Evolutionary conservation across 805 yeast genomes (phyloP).

Genomic region (Pichia paraexigua): DNA sequence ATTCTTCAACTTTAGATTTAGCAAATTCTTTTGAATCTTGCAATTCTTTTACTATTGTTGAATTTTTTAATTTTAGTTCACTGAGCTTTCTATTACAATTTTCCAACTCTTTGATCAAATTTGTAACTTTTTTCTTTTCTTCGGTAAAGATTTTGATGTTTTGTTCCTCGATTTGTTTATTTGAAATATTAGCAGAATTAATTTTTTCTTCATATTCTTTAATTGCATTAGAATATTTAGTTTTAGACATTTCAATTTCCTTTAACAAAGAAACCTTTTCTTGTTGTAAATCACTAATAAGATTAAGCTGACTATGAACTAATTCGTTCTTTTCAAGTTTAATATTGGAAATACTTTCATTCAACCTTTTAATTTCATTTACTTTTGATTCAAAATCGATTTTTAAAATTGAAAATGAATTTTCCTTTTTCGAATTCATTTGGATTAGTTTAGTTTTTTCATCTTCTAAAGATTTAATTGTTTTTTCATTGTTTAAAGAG

Average conservation of each 20-base stretch:
- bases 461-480: background rate
- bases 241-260: background rate
- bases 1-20: background rate
- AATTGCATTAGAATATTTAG: background rate
- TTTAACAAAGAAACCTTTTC: background rate
- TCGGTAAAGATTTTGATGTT: slow-evolving; percentile 1
- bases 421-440: background rate
- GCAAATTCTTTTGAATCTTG: slow-evolving; percentile 1
- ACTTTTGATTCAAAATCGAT: background rate
- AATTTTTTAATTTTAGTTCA: background rate
- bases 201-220: background rate
- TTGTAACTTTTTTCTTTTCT: background rate
- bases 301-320: background rate
- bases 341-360: background rate
- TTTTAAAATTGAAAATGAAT: background rate
- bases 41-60: background rate
- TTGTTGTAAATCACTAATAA: background rate
- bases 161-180: background rate
- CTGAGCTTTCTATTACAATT: background rate
- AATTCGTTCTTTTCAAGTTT: background rate
- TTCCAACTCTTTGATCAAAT: background rate
- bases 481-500: background rate
- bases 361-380: background rate
- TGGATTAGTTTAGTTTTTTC: background rate
- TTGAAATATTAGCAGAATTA: background rate